phyloP scores from a whole-genome alignment of 208 protist species.

The Leishmania arabica region DNA sequence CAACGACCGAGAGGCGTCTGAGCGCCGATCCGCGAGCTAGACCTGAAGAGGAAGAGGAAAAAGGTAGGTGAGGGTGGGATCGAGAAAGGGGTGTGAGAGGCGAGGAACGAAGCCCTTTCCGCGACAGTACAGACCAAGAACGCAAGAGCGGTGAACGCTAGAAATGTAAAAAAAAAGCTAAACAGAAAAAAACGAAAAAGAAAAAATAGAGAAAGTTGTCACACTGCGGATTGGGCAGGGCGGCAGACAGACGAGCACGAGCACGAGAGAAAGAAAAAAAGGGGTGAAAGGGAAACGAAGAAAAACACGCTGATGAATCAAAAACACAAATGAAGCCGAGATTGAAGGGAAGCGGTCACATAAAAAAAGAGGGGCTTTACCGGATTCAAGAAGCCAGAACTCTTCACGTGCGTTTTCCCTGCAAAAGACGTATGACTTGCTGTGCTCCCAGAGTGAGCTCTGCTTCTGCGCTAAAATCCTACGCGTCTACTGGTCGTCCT shows the following conservation, averaged over 20 bases:
- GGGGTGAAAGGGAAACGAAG: too few relatives aligned
- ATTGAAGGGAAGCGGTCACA: background rate
- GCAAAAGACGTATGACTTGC: background rate
- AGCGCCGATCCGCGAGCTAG: background rate
- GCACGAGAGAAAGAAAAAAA: background rate
- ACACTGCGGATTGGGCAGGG: background rate
- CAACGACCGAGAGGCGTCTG: background rate
- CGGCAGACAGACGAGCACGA: background rate
- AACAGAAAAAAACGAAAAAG: background rate
- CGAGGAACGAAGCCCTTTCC: background rate
- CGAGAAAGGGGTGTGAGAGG: background rate
- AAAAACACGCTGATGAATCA: background rate
- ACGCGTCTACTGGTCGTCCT: background rate
- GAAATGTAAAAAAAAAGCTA: too few relatives aligned
- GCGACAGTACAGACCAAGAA: background rate
- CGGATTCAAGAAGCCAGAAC: background rate
- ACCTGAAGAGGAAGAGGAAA: background rate
- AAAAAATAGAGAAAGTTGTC: background rate
- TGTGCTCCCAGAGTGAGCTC: background rate
- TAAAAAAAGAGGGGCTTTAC: background rate
- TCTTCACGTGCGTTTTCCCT: background rate
- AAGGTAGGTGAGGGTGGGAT: background rate
- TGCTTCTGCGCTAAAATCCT: background rate
- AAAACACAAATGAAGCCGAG: background rate
- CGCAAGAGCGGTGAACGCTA: background rate